A percentile compares a stretch with the other conserved stretches of the same genome.
Conservation (phyloP, 2,329 filamentous ascomycete genomes). For the Fonsecaea erecta region DNA sequence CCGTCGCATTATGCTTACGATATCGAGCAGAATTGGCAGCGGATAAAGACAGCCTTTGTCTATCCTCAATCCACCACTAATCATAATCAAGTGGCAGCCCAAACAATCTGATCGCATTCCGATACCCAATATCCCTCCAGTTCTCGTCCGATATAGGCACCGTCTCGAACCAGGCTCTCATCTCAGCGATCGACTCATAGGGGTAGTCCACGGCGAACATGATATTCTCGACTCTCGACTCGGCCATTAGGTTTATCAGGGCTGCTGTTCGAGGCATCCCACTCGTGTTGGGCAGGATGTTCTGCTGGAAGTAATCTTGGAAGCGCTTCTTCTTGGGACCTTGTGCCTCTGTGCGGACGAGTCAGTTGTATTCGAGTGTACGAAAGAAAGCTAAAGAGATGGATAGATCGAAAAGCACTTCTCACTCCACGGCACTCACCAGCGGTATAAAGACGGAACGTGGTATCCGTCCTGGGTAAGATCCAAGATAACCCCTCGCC, state of each 20-base stretch:
- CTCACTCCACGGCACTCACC: slow-evolving; percentile 13
- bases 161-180: slow-evolving; percentile 26
- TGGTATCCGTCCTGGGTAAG: slow-evolving; percentile 41
- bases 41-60: too few relatives aligned
- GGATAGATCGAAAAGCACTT: not conserved
- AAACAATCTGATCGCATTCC: slow-evolving; percentile 23
- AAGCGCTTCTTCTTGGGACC: slow-evolving; percentile 21
- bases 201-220: slow-evolving; percentile 47
- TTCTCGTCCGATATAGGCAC: slow-evolving; percentile 22
- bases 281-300: slow-evolving; percentile 22
- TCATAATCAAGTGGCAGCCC: slow-evolving; percentile 19
- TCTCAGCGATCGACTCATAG: slow-evolving; percentile 32
- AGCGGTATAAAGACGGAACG: slow-evolving; percentile 18
- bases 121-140: slow-evolving; percentile 27
- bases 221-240: slow-evolving; percentile 46
- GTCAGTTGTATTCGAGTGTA: not conserved
- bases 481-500: slow-evolving; percentile 60
- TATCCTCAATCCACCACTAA: not conserved
- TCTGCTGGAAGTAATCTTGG: slow-evolving; percentile 24
- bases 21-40: too few relatives aligned
- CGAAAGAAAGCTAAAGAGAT: not conserved
- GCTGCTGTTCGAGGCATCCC: slow-evolving; percentile 40
- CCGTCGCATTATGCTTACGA: too few relatives aligned
- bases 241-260: slow-evolving; percentile 46
- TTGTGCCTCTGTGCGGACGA: slow-evolving; percentile 15